These are phyloP conservation scores for Citrus mangshanensis DNA, from an alignment of 345 rosid species.

Conservation along the genomic window DNA sequence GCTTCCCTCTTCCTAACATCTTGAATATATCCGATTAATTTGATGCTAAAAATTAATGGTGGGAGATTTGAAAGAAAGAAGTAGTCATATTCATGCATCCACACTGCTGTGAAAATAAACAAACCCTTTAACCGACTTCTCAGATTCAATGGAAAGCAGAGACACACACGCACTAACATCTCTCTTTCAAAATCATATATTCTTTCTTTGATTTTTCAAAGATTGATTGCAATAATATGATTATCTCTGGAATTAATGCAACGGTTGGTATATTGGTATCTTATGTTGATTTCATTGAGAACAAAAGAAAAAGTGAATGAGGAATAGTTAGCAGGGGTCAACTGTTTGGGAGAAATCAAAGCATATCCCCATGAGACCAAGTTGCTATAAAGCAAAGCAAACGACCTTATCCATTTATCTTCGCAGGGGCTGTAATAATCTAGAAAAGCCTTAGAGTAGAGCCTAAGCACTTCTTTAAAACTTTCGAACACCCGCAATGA, in stretches of 20 bases:
- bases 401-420: constrained; percentile 31
- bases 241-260: no score
- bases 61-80: not conserved
- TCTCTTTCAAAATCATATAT: constrained; percentile 12
- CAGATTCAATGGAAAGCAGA: not conserved
- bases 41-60: no score
- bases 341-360: constrained; percentile 1
- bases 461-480: constrained; percentile 10
- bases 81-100: not conserved
- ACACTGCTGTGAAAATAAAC: not conserved
- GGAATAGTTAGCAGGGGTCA: constrained; percentile 8
- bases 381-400: constrained; percentile 13
- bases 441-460: not conserved
- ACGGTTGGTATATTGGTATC: constrained; percentile 12
- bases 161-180: not conserved
- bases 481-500: not conserved
- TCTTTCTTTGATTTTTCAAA: constrained; percentile 28
- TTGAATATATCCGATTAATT: not conserved
- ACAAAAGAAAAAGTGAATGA: not conserved
- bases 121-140: not conserved
- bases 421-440: not conserved
- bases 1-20: not conserved
- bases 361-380: constrained; percentile 22
- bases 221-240: constrained; percentile 15
- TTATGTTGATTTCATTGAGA: constrained; percentile 5